Conservation (phyloP, 2,329 filamentous ascomycete genomes). For the Sordariomycetes sp. region DNA sequence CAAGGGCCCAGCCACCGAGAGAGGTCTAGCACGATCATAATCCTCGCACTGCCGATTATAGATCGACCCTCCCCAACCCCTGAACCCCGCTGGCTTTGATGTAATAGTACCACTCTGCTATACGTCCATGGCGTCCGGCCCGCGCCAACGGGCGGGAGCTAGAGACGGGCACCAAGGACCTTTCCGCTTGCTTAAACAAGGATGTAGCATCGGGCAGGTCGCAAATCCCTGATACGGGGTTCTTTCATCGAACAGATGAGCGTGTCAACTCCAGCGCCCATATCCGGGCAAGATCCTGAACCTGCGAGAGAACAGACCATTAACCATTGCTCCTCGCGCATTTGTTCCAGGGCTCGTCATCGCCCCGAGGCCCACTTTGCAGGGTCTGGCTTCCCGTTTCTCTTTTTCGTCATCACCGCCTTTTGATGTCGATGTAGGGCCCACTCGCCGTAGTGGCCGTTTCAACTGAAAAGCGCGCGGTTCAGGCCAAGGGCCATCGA, state of each 20-base stretch:
- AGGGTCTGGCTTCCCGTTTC: neutral
- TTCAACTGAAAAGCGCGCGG: neutral
- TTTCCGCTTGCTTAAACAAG: neutral
- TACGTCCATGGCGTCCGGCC: neutral
- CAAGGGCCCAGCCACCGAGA: neutral
- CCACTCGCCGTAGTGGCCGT: neutral
- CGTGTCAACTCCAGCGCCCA: neutral
- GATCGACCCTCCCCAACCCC: neutral
- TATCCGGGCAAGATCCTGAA: neutral
- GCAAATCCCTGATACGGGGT: neutral
- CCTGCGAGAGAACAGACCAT: too few species aligned
- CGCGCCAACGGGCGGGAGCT: neutral
- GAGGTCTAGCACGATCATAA: too few species aligned
- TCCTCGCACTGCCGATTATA: neutral
- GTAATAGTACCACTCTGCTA: neutral
- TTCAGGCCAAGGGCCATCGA: neutral
- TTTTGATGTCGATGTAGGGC: neutral
- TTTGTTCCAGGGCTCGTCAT: too few species aligned
- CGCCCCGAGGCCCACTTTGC: neutral
- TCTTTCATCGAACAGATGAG: neutral
- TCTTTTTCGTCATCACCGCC: neutral
- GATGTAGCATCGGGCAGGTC: neutral
- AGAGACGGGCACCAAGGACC: neutral
- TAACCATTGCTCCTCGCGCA: too few species aligned
- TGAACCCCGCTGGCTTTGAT: neutral